Percentiles rank a stretch among this genome's conserved stretches.
These are phyloP conservation scores for Magnusiomyces magnusii DNA, from an alignment of 1,139 yeast species.

Conservation along the genomic window DNA sequence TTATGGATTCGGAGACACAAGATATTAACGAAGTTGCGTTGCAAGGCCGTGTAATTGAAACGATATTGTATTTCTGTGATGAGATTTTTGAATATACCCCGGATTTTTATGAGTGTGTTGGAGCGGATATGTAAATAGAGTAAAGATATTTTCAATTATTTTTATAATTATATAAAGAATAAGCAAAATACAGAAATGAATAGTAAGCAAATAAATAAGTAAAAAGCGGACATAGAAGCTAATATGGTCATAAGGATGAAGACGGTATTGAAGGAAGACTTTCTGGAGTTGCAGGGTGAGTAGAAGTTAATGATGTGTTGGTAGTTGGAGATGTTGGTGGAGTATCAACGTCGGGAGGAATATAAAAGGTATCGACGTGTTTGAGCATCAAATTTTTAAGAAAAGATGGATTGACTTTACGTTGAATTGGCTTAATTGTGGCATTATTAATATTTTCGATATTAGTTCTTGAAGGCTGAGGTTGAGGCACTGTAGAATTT, in stretches of 20 bases:
- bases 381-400: not conserved
- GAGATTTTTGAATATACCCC: conserved; percentile 13
- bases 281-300: not conserved
- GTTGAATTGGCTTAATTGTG: not conserved
- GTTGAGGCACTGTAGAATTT: too few relatives aligned
- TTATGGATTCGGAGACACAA: conserved; percentile 56
- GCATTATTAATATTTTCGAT: too few relatives aligned
- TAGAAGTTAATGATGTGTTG: not conserved
- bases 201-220: too few relatives aligned
- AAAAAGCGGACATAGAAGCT: too few relatives aligned
- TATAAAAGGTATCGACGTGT: conserved; percentile 1
- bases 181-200: too few relatives aligned
- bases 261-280: not conserved
- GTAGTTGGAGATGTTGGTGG: not conserved
- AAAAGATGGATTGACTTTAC: conserved; percentile 5
- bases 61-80: conserved; percentile 43
- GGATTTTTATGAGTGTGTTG: conserved; percentile 5
- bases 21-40: conserved; percentile 69
- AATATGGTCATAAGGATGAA: not conserved
- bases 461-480: too few relatives aligned
- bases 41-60: conserved; percentile 78
- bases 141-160: not conserved
- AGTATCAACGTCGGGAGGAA: not conserved
- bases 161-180: too few relatives aligned
- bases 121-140: not conserved